These are phyloP conservation scores for Thalassiosira ordinaria DNA, from an alignment of 352 stramenopile species.

Conservation along the genomic window DNA sequence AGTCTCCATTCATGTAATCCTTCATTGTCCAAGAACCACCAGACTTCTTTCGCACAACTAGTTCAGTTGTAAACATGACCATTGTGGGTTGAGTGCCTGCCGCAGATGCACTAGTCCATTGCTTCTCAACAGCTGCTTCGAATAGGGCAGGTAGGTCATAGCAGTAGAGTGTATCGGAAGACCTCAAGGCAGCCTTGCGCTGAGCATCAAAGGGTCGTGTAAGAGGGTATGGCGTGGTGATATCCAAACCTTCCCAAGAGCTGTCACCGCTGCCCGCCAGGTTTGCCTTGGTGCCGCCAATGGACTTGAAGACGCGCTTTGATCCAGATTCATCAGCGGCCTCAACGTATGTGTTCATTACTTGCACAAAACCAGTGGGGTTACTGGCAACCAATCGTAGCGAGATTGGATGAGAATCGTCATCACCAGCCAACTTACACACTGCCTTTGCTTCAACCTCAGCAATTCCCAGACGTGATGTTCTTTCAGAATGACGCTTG, in stretches of 20 bases:
- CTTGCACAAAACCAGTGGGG: conserved; percentile 98
- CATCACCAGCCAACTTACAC: conserved; percentile 89
- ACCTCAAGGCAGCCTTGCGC: conserved; percentile 90
- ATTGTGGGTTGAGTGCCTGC: conserved; percentile 71
- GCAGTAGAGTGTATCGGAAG: conserved; percentile 93
- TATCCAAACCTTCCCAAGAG: conserved; percentile 93
- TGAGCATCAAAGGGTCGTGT: conserved; percentile 93
- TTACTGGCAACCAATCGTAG: conserved; percentile 96
- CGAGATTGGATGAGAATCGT: conserved; percentile 92
- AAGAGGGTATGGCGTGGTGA: conserved; percentile 97
- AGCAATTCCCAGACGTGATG: conserved; percentile 92
- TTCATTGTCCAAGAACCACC: conserved; percentile 83
- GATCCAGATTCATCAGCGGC: conserved; percentile 82
- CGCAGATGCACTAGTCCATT: conserved; percentile 73
- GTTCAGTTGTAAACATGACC: conserved; percentile 93
- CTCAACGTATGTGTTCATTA: conserved; percentile 99
- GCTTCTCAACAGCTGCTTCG: conserved; percentile 93
- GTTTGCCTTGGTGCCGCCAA: conserved; percentile 91
- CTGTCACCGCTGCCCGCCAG: conserved; percentile 88
- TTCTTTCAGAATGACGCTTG: conserved; percentile 89
- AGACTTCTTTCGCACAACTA: conserved; percentile 90
- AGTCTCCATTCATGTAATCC: conserved; percentile 84
- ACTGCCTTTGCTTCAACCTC: conserved; percentile 98
- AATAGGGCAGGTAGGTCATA: conserved; percentile 99
- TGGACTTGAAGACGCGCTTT: conserved; percentile 83